These are phyloP conservation scores for Grosmannia penicillata DNA, from an alignment of 2,329 filamentous ascomycete species.

Conservation along the genomic window DNA sequence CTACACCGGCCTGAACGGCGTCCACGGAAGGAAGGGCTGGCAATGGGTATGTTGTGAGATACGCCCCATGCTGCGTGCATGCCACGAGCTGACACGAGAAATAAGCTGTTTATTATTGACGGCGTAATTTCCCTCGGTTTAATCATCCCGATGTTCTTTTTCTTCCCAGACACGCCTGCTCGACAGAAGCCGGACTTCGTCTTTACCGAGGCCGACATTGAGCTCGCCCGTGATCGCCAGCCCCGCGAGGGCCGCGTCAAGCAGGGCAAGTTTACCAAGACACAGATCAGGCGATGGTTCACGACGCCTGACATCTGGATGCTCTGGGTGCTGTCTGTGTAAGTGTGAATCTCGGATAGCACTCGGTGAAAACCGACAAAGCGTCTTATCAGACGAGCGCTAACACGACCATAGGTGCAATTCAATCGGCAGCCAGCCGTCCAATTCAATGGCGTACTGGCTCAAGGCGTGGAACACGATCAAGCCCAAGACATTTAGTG, in stretches of 20 bases:
- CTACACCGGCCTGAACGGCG: slow-evolving; percentile 36
- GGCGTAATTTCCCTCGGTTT: slow-evolving; percentile 41
- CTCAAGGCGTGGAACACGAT: slow-evolving; percentile 3
- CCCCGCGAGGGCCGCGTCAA: slow-evolving; percentile 2
- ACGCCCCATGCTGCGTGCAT: not conserved
- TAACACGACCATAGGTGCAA: not conserved
- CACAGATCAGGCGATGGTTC: slow-evolving; percentile 2
- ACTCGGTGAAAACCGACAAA: too few relatives aligned
- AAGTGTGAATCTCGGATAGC: too few relatives aligned
- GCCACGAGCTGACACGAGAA: not conserved
- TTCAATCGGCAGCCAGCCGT: not conserved
- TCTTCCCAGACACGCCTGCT: slow-evolving; percentile 24
- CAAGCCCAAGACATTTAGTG: not conserved
- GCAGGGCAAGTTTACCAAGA: not conserved
- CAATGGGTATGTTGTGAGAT: slow-evolving; percentile 26
- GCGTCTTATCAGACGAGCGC: too few relatives aligned
- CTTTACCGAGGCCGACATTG: not conserved
- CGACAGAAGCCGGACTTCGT: slow-evolving; percentile 9
- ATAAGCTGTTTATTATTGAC: slow-evolving; percentile 39
- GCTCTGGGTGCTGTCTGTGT: slow-evolving; percentile 1
- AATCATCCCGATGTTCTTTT: slow-evolving; percentile 32
- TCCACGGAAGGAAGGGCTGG: slow-evolving; percentile 34
- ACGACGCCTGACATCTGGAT: slow-evolving; percentile 2
- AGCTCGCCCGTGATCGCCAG: slow-evolving; percentile 1
- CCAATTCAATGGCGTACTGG: slow-evolving; percentile 2